Evolutionary conservation across 768 basidiomycete genomes (phyloP), one percentile per base, ranked within the genome.

Genomic region (Myochromella boudieri): DNA sequence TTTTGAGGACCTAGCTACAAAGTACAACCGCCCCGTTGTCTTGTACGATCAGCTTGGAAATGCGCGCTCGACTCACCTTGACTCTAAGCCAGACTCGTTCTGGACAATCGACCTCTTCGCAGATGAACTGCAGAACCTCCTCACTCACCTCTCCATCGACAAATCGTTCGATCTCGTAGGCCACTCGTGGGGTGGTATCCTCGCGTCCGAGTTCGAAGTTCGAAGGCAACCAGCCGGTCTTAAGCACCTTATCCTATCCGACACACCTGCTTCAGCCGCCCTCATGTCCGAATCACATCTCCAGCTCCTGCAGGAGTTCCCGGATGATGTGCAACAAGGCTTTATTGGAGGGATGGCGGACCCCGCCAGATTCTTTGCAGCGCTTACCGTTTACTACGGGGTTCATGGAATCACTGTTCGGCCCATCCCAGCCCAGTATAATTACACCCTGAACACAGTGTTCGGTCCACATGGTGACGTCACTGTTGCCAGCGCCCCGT

Each of bases 181-280:
- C 0, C 81, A 82, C 38, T 80, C 77, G 4, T 81, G 80, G 80
- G 81, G 81, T 10, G 79, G 74, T 1, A 78, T 78, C 63, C 64
- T 82, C 7, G 77, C 64, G 0, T 51, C 63, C 4, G 68, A 74
- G 29, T 76, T 71, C 39, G 74, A 55, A 7, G 60, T 68, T 26
- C 52, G 61, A 14, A 60, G 63, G 14, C 64, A 69, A 12, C 75
- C 74, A 3, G 25, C 46, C 0, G 72, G 74, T 0, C 48, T 78
- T 10, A 65, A 59, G 39, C 66, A 49, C 33, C 49, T 72, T 9
- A 54, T 74, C n/a, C 24, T 72, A 1, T 39, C 63, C 14, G 52
- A 65, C 40, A 55, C 65, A 0, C 64, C 61, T 4, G 67, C 70
- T 6, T 52, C 60, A 4, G 58, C 57, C 40, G 37, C 32, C 2